Evolutionary conservation across 2,329 filamentous ascomycete genomes (phyloP).

Genomic region (Aschersonia sp.): DNA sequence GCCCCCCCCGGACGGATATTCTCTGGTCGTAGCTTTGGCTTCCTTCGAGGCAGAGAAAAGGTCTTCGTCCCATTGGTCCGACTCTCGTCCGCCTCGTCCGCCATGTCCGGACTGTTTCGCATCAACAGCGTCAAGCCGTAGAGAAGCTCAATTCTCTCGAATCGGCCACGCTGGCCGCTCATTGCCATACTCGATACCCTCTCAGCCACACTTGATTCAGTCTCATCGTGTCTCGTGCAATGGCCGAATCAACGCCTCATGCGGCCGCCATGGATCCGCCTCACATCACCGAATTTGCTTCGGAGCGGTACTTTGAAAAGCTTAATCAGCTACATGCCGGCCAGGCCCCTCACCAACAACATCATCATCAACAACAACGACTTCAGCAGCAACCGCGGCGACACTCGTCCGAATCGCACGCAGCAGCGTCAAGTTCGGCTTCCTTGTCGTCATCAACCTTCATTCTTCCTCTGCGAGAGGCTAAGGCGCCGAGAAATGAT

Average conservation of each 20-base stretch:
- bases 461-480: constrained; percentile 33
- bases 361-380: constrained; percentile 16
- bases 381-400: not conserved
- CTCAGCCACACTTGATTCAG: constrained; percentile 3
- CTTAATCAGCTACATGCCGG: constrained; percentile 36
- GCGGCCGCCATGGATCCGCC: constrained; percentile 40
- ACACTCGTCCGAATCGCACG: not conserved
- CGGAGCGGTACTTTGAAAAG: constrained; percentile 49
- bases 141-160: constrained; percentile 14
- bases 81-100: constrained; percentile 1
- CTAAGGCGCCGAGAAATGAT: constrained; percentile 18
- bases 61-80: too few species aligned
- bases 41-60: too few species aligned
- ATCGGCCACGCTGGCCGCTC: constrained; percentile 13
- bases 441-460: constrained; percentile 26
- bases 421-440: constrained; percentile 8
- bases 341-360: constrained; percentile 27
- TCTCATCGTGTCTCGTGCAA: constrained; percentile 4
- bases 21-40: too few species aligned
- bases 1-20: too few species aligned
- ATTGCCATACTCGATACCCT: constrained; percentile 3
- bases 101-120: constrained; percentile 15
- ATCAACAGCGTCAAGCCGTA: constrained; percentile 12
- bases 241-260: constrained; percentile 17
- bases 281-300: constrained; percentile 53